These are phyloP conservation scores for Aspergillus fumigatiaffinis DNA, from an alignment of 2,329 filamentous ascomycete species.

Conservation along the genomic window DNA sequence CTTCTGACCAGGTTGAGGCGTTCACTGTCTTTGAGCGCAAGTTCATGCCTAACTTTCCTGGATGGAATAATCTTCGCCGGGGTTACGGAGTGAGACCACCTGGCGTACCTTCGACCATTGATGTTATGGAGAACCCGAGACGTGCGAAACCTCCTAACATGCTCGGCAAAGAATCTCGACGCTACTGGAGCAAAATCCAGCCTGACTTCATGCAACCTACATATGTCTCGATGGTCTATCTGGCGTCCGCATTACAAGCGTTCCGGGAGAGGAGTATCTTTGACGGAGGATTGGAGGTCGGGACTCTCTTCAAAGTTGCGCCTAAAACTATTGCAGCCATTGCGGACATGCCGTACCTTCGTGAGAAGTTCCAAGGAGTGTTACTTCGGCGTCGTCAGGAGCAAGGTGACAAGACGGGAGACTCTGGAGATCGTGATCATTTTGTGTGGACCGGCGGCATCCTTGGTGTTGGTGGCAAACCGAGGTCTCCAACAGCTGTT, in stretches of 20 bases:
- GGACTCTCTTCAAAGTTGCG: slow-evolving; percentile 26
- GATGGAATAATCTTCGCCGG: slow-evolving; percentile 55
- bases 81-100: slow-evolving; percentile 29
- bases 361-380: slow-evolving; percentile 39
- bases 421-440: slow-evolving; percentile 10
- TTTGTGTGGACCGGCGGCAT: slow-evolving; percentile 36
- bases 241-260: slow-evolving; percentile 38
- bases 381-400: slow-evolving; percentile 34
- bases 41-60: slow-evolving; percentile 74
- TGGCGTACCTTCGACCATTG: slow-evolving; percentile 25
- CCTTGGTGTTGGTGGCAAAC: slow-evolving; percentile 25
- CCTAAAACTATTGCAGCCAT: slow-evolving; percentile 36
- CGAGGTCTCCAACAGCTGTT: slow-evolving; percentile 7
- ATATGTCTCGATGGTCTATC: slow-evolving; percentile 42
- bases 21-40: slow-evolving; percentile 70
- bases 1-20: slow-evolving; percentile 54
- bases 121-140: slow-evolving; percentile 28
- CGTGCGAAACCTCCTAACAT: slow-evolving; percentile 19
- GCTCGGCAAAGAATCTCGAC: slow-evolving; percentile 29
- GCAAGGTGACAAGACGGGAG: slow-evolving; percentile 15
- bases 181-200: slow-evolving; percentile 34
- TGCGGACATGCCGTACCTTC: slow-evolving; percentile 36
- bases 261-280: slow-evolving; percentile 33
- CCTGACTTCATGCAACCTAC: slow-evolving; percentile 42
- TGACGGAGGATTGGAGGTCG: slow-evolving; percentile 28